phyloP scores from a whole-genome alignment of 2,329 filamentous ascomycete genomes.

The Sporothrix euskadiensis region DNA sequence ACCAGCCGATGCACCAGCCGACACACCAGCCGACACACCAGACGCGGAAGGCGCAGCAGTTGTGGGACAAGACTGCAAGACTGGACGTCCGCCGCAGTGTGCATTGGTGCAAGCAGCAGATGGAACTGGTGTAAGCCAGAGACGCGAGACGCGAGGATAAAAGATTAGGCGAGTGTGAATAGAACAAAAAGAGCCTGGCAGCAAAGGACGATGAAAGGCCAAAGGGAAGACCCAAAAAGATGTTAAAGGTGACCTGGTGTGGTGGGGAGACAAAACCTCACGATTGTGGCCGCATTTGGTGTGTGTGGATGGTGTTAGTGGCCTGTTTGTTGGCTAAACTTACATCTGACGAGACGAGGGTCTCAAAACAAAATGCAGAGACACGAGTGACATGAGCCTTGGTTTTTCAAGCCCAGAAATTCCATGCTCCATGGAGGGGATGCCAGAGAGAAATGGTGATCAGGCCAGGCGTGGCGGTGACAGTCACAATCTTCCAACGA shows the following conservation, averaged over 20 bases:
- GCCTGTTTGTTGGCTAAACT: conserved; percentile 15
- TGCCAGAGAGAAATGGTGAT: not conserved
- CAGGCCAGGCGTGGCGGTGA: conserved; percentile 16
- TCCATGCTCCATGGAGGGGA: not conserved
- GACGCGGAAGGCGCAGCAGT: not conserved
- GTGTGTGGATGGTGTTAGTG: conserved; percentile 8
- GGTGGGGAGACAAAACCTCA: conserved; percentile 24
- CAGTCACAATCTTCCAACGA: not conserved
- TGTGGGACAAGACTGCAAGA: conserved; percentile 20
- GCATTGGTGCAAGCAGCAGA: conserved; percentile 13
- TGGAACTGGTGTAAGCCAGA: not conserved
- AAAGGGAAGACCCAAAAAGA: not conserved
- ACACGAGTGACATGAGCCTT: not conserved
- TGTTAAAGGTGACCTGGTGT: not conserved
- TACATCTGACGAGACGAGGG: not conserved
- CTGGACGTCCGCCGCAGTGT: conserved; percentile 25
- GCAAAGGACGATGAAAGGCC: not conserved
- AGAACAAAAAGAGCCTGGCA: too few relatives aligned
- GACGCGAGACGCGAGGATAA: not conserved
- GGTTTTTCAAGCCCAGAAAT: not conserved
- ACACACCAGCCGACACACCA: not conserved
- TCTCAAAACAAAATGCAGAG: too few relatives aligned
- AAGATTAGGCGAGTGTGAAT: not conserved
- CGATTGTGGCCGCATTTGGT: conserved; percentile 18
- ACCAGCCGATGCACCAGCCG: conserved; percentile 2